Evolutionary conservation across 257 asterid genomes (phyloP).

Genomic region (Gardenia jasminoides): DNA sequence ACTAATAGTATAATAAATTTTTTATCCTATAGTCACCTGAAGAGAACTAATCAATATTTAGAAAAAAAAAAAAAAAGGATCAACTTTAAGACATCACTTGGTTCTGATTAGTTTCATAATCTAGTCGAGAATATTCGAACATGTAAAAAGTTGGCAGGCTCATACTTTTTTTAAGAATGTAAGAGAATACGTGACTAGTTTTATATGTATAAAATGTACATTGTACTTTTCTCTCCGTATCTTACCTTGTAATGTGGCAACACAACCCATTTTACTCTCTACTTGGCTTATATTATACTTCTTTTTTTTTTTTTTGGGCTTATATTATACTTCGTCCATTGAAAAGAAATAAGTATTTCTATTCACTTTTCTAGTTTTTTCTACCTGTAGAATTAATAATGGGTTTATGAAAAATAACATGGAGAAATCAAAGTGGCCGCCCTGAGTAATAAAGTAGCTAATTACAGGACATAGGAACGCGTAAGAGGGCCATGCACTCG

Average conservation of each 20-base stretch:
- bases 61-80: too few species aligned
- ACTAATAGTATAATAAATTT: too few species aligned
- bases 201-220: too few species aligned
- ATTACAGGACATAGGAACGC: conserved; percentile 11
- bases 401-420: background rate
- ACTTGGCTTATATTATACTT: background rate
- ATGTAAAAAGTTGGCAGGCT: background rate
- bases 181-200: background rate
- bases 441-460: background rate
- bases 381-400: background rate
- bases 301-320: too few species aligned
- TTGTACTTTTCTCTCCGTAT: background rate
- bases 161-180: too few species aligned
- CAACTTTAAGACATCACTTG: background rate
- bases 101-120: background rate
- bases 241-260: background rate
- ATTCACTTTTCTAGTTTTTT: background rate
- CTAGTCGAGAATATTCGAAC: background rate
- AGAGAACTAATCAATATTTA: background rate
- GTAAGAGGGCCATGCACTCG: conserved; percentile 18
- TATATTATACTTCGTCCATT: background rate
- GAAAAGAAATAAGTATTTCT: background rate
- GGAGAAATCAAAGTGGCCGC: background rate
- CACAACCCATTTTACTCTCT: background rate
- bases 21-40: too few species aligned